A percentile compares a stretch with the other conserved stretches of the same genome.
Evolutionary conservation across 2,329 filamentous ascomycete genomes (phyloP).

Genomic region (Dothiorella sarmentorum): DNA sequence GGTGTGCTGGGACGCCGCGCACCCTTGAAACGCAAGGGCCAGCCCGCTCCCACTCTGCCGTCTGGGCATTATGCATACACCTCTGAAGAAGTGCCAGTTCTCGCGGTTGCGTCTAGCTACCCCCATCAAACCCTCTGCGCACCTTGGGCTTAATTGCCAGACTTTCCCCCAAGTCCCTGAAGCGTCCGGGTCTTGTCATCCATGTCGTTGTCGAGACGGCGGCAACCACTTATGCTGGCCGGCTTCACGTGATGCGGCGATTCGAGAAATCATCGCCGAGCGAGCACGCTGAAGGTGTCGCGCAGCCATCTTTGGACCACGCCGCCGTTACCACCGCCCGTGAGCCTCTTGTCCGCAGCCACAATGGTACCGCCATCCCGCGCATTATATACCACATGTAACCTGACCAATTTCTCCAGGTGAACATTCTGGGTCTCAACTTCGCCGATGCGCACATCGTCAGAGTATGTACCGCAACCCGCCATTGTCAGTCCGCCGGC

Average conservation of each 20-base stretch:
- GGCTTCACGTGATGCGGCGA: slow-evolving; percentile 4
- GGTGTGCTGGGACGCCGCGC: slow-evolving; percentile 4
- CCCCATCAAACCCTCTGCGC: neutral
- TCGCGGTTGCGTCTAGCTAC: neutral
- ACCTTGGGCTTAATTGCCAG: neutral
- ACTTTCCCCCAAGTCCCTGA: neutral
- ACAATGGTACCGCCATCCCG: neutral
- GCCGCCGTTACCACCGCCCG: neutral
- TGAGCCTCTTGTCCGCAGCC: neutral
- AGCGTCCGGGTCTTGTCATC: neutral
- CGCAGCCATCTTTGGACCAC: neutral
- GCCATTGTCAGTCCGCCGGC: slow-evolving; percentile 11
- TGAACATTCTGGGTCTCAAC: slow-evolving; percentile 82
- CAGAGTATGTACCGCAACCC: slow-evolving; percentile 57
- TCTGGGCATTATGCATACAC: neutral
- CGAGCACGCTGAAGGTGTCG: too few species aligned
- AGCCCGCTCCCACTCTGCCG: neutral
- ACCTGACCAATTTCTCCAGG: slow-evolving; percentile 46
- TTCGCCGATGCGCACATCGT: slow-evolving; percentile 82
- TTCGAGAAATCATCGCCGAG: slow-evolving; percentile 6
- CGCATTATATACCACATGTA: neutral
- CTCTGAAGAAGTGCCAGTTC: neutral
- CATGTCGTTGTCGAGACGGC: neutral
- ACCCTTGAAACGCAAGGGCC: slow-evolving; percentile 17
- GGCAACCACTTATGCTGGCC: neutral